phyloP scores from a whole-genome alignment of 2,329 filamentous ascomycete genomes.

The Exophiala alcalophila region DNA sequence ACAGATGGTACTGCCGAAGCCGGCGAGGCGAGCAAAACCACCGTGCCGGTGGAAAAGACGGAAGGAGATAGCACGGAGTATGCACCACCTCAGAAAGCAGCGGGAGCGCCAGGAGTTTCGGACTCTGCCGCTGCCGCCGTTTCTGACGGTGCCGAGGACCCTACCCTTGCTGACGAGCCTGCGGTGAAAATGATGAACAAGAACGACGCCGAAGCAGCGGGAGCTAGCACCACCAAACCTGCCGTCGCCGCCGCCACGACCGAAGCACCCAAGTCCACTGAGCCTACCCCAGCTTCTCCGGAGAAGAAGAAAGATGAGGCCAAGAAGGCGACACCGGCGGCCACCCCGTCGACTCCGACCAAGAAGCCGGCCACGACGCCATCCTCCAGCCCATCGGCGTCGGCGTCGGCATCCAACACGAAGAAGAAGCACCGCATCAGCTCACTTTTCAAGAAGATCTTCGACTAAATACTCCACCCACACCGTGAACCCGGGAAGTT shows the following conservation, averaged over 20 bases:
- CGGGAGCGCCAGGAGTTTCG: conserved; percentile 3
- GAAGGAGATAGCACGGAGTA: conserved; percentile 28
- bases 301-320: conserved; percentile 11
- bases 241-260: no score
- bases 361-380: conserved; percentile 34
- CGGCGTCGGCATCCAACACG: conserved; percentile 48
- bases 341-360: conserved; percentile 16
- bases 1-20: conserved; percentile 13
- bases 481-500: no score
- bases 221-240: conserved; percentile 4
- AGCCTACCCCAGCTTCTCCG: conserved; percentile 7
- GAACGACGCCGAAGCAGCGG: conserved; percentile 22
- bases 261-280: conserved; percentile 13
- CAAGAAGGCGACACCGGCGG: conserved; percentile 5
- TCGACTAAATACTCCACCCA: conserved; percentile 39
- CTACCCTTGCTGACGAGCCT: conserved; percentile 28
- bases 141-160: conserved; percentile 29
- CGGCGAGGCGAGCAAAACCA: conserved; percentile 7
- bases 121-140: conserved; percentile 20
- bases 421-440: conserved; percentile 68
- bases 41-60: conserved; percentile 19
- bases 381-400: conserved; percentile 23
- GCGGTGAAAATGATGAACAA: conserved; percentile 28
- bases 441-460: conserved; percentile 60
- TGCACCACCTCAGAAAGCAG: conserved; percentile 18